Percentiles rank a stretch among this genome's conserved stretches.
Evolutionary conservation across 192 early-diverging fungal species (phyloP).

Genomic region (Podila epicladia): DNA sequence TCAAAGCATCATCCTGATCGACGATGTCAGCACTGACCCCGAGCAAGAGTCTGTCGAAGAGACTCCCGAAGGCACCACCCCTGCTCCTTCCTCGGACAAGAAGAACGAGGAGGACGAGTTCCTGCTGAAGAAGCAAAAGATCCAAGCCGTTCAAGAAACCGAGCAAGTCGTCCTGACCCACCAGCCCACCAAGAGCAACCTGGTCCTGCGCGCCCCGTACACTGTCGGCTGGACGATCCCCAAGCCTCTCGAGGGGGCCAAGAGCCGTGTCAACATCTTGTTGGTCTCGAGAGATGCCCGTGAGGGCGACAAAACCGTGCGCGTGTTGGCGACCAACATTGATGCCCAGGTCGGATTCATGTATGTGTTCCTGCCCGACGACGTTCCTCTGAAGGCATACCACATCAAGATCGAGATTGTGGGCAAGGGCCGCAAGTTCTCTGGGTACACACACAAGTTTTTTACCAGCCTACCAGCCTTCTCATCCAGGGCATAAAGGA

Average conservation of each 20-base stretch:
- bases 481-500: constrained; percentile 14
- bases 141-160: constrained; percentile 16
- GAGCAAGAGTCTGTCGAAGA: constrained; percentile 18
- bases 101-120: constrained; percentile 11
- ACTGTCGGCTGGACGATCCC: constrained; percentile 50
- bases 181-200: constrained; percentile 21
- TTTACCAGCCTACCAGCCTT: constrained; percentile 42
- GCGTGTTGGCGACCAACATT: constrained; percentile 29
- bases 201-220: constrained; percentile 45
- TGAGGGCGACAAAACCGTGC: constrained; percentile 3
- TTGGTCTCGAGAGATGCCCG: constrained; percentile 11
- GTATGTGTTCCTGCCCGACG: constrained; percentile 41
- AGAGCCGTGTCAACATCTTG: constrained; percentile 36
- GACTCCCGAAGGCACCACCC: neutral
- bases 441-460: constrained; percentile 39
- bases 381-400: constrained; percentile 24
- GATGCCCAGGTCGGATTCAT: constrained; percentile 40
- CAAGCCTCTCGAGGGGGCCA: constrained; percentile 31
- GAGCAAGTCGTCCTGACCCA: constrained; percentile 37
- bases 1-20: constrained; percentile 31
- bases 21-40: constrained; percentile 19
- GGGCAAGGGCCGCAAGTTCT: constrained; percentile 50
- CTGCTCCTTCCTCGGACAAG: neutral
- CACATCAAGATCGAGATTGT: constrained; percentile 49
- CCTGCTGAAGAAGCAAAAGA: constrained; percentile 10